phyloP scores from a whole-genome alignment of 345 rosid species.

The Leavenworthia alabamica region DNA sequence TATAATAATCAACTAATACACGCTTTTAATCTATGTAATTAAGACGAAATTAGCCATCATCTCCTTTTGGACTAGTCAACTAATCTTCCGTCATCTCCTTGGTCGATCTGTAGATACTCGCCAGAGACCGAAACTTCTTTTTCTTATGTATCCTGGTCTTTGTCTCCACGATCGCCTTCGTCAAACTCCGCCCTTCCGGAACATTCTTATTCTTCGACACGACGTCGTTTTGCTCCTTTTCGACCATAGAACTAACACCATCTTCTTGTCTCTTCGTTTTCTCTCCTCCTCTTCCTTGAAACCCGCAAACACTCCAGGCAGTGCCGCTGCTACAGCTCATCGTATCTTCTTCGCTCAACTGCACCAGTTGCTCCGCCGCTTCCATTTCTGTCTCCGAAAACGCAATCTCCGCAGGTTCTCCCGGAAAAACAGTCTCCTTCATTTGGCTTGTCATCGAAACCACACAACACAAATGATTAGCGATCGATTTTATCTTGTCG shows the following conservation, averaged over 20 bases:
- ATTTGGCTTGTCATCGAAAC: neutral
- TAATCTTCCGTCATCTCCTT: constrained; percentile 6
- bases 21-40: constrained; percentile 5
- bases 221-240: neutral
- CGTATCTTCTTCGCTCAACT: constrained; percentile 24
- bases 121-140: constrained; percentile 22
- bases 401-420: neutral
- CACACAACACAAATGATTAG: neutral
- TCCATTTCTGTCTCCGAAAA: constrained; percentile 23
- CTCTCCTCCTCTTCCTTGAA: neutral
- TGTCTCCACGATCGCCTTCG: neutral
- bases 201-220: neutral
- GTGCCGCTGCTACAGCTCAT: constrained; percentile 25
- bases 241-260: constrained; percentile 6
- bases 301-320: neutral
- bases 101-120: constrained; percentile 18
- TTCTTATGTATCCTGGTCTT: neutral
- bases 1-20: neutral
- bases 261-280: constrained; percentile 11
- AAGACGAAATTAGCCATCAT: neutral
- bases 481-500: neutral
- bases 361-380: constrained; percentile 27
- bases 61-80: constrained; percentile 6
- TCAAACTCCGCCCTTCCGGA: neutral
- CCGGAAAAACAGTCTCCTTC: neutral